Percentiles rank a stretch among this genome's conserved stretches.
Evolutionary conservation across 1,284 basidiomycete species (phyloP).

Genomic region (Ustilago curta): DNA sequence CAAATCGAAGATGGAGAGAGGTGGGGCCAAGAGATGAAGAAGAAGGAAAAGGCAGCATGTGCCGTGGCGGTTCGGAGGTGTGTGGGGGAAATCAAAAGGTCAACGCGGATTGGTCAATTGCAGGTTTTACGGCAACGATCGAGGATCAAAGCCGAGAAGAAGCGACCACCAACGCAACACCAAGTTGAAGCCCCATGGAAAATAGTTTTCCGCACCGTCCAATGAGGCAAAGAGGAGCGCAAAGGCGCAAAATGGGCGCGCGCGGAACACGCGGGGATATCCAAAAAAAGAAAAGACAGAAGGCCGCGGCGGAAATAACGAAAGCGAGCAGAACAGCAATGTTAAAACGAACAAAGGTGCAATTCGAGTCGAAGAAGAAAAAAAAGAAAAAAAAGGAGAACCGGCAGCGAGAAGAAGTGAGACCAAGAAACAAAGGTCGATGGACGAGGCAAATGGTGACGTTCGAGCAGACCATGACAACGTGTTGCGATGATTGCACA

Average conservation of each 20-base stretch:
- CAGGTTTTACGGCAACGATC: too few species aligned
- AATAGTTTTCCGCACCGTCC: conserved; percentile 6
- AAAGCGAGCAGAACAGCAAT: conserved; percentile 6
- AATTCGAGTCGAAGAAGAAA: not conserved
- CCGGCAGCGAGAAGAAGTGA: not conserved
- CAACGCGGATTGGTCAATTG: conserved; percentile 36
- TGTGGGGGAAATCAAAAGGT: conserved; percentile 27
- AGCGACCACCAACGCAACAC: not conserved
- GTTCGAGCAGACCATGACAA: too few species aligned
- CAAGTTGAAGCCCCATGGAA: conserved; percentile 8
- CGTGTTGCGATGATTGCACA: too few species aligned
- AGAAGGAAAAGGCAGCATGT: conserved; percentile 3
- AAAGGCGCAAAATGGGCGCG: conserved; percentile 6
- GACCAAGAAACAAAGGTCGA: not conserved
- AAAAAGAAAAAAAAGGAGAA: not conserved
- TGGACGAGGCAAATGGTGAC: not conserved
- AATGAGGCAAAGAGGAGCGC: conserved; percentile 21
- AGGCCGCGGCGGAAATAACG: conserved; percentile 1
- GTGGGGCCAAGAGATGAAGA: conserved; percentile 3
- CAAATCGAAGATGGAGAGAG: conserved; percentile 1
- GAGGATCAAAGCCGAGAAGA: conserved; percentile 7
- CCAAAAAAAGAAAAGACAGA: not conserved
- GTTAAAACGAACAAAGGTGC: conserved; percentile 17
- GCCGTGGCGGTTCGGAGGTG: not conserved
- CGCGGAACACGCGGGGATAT: conserved; percentile 41